Percentiles rank a stretch among this genome's conserved stretches.
Evolutionary conservation across 306 rosid genomes (phyloP).

Genomic region (Dryas alaskensis): DNA sequence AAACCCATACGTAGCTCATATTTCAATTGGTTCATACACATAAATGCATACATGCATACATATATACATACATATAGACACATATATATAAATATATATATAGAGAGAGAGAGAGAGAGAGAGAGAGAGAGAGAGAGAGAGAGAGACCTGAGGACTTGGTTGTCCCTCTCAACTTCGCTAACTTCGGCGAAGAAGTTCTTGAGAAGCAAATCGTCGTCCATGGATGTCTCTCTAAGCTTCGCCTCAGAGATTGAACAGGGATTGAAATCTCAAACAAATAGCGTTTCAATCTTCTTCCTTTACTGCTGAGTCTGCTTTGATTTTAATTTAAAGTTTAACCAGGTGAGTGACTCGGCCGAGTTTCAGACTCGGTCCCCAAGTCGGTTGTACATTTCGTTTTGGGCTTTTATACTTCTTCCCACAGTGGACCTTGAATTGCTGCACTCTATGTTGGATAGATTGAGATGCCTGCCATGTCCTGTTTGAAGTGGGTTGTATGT

Average conservation of each 20-base stretch:
- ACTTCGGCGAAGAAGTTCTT: slow-evolving; percentile 93
- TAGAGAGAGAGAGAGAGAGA: slow-evolving; percentile 1
- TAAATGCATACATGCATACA: not conserved
- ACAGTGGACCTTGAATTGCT: too few relatives aligned
- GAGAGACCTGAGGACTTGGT: slow-evolving; percentile 74
- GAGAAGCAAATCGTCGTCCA: slow-evolving; percentile 85
- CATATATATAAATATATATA: not conserved
- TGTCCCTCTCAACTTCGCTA: slow-evolving; percentile 97
- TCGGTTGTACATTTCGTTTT: too few relatives aligned
- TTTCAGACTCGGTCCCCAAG: too few relatives aligned
- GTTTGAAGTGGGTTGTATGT: too few relatives aligned
- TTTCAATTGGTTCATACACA: not conserved
- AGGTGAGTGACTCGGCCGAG: not conserved
- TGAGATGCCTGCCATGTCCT: too few relatives aligned
- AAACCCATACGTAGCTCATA: too few relatives aligned
- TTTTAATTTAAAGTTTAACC: not conserved
- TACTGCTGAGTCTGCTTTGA: not conserved
- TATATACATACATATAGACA: not conserved
- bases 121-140: slow-evolving; percentile 10
- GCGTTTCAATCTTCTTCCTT: not conserved
- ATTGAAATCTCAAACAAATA: slow-evolving; percentile 1
- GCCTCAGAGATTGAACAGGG: slow-evolving; percentile 11
- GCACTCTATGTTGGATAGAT: too few relatives aligned
- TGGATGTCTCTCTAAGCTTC: slow-evolving; percentile 22
- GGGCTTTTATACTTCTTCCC: too few relatives aligned